Conservation (phyloP, 2,329 filamentous ascomycete genomes). For the Sordariomycetes sp. region DNA sequence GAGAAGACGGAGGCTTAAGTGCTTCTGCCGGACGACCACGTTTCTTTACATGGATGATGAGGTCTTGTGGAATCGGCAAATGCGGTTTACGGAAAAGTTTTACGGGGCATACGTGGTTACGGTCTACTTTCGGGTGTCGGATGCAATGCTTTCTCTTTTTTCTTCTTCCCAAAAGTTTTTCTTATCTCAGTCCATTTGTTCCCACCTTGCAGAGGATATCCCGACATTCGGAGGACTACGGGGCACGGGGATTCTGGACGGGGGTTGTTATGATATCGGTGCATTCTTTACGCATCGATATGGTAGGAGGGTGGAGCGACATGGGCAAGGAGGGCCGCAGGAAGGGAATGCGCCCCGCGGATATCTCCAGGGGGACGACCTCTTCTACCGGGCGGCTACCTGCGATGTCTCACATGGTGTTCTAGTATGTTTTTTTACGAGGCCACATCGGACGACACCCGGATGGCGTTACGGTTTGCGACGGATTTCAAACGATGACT, state of each 20-base stretch:
- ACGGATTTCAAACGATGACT: neutral
- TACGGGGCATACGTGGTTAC: conserved; percentile 4
- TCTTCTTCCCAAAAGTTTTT: neutral
- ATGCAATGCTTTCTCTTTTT: conserved; percentile 5
- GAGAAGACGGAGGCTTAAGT: conserved; percentile 29
- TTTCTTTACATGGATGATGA: neutral
- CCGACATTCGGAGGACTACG: neutral
- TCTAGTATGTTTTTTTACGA: neutral
- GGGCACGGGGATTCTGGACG: neutral
- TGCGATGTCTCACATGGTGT: neutral
- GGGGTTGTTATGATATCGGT: neutral
- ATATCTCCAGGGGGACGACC: neutral
- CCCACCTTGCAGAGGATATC: neutral
- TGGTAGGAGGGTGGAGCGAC: neutral
- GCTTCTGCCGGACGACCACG: neutral
- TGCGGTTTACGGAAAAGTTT: conserved; percentile 6
- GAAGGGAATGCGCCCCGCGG: neutral
- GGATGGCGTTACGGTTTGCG: conserved; percentile 2
- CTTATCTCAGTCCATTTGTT: neutral
- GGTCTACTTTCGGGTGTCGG: conserved; percentile 5
- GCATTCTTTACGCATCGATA: neutral
- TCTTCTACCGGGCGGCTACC: neutral
- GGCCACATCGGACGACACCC: conserved; percentile 3
- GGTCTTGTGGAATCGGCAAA: conserved; percentile 1
- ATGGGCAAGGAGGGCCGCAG: neutral